Base-by-base conservation (phyloP, 1,284 basidiomycete genomes). In the Papiliotrema flavescens region DNA sequence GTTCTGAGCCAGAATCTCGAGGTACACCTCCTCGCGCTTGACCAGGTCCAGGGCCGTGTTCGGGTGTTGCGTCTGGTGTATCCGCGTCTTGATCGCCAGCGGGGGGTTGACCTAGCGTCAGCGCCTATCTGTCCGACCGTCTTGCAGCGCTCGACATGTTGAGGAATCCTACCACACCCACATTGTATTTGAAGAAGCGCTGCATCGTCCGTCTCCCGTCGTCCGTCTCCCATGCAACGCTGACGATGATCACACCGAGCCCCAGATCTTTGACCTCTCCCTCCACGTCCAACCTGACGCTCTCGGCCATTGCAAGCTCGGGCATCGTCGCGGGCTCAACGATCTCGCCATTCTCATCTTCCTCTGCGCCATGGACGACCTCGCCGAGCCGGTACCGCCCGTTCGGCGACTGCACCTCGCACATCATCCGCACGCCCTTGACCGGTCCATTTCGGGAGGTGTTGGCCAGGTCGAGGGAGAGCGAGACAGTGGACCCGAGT, bases 1-100 rank as follows among this genome's bases (percentile, higher is more conserved):
- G 64, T 94, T 94, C 69, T 93, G 90, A 32, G 92, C 85, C 64
- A 92, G 87, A 0, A 92, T 83, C 71, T 94, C 90, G 19, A 93
- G 83, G 69, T 90, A 91, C 22, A 91, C 81, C 59, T 89, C 88
- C 47, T 88, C 84, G 41, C 88, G 81, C 63, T 88, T 85, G 2
- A 66, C 47, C 2, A 80, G 74, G 7, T 83, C 81, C 14, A 90
- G 76, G 4, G 84, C 60, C 1, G 88, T 85, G 23, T 86, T 83
- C 1, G 89, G 85, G 1, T 88, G 85, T 45, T 81, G 83, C 0
- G 87, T 82, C 1, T 79, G 70, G 67, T 93, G 87, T 0, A 92
- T 88, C 73, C 91, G 90, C 11, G 90, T 92, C 76, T 92, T 92
- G 58, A 93, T 90, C 0, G 88, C 88, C 6, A 94, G 77, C 0